Evolutionary conservation across 495 filamentous ascomycete species (phyloP).

Genomic region (Trichoderma gamsii): DNA sequence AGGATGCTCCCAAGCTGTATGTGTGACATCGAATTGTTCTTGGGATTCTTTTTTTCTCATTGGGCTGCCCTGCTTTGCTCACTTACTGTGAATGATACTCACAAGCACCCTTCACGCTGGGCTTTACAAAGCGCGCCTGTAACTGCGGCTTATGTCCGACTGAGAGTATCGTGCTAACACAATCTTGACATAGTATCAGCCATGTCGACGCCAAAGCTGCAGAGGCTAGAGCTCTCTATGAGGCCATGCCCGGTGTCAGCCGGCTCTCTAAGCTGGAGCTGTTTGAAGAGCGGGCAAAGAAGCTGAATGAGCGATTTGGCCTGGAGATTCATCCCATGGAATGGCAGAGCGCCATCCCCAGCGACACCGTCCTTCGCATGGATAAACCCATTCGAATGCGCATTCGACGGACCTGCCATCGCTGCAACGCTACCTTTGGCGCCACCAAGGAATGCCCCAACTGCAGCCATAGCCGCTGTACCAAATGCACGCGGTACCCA

Average conservation of each 20-base stretch:
- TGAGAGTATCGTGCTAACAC: neutral
- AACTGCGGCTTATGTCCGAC: neutral
- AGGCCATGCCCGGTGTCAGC: slow-evolving; percentile 23
- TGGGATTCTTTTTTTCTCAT: neutral
- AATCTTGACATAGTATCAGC: neutral
- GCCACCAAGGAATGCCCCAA: slow-evolving; percentile 61
- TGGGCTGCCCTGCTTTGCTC: neutral
- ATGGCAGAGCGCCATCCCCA: slow-evolving; percentile 51
- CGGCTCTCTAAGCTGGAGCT: slow-evolving; percentile 42
- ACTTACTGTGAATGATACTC: neutral
- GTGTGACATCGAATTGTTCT: neutral
- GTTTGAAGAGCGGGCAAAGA: slow-evolving; percentile 63
- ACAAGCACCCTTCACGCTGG: neutral
- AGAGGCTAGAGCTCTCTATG: slow-evolving; percentile 21
- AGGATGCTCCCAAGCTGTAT: neutral
- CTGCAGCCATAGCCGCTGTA: slow-evolving; percentile 73
- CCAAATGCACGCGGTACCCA: slow-evolving; percentile 67
- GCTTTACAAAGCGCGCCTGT: neutral
- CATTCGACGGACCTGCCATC: slow-evolving; percentile 76
- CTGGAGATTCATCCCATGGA: slow-evolving; percentile 63
- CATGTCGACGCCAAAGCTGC: neutral
- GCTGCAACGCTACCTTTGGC: slow-evolving; percentile 67
- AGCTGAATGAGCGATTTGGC: slow-evolving; percentile 69
- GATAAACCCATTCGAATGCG: slow-evolving; percentile 90
- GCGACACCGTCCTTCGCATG: slow-evolving; percentile 59